phyloP scores from a whole-genome alignment of 2,329 filamentous ascomycete genomes.

The Hypoxylon sp. region DNA sequence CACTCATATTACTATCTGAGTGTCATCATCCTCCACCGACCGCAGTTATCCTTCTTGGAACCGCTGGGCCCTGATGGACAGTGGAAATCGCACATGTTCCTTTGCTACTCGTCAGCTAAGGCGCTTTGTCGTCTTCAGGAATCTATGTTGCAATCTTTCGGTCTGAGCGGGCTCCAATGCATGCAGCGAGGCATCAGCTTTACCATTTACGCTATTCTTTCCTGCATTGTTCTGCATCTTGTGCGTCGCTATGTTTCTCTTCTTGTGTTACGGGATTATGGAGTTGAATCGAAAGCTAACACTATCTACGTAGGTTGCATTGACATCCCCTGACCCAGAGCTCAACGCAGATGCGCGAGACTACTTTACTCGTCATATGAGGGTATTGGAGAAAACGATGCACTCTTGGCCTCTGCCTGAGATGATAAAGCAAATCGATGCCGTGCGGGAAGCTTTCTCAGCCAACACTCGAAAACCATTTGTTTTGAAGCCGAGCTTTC shows the following conservation, averaged over 20 bases:
- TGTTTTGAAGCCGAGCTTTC: conserved; percentile 86
- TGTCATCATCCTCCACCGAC: conserved; percentile 86
- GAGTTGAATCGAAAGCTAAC: conserved; percentile 26
- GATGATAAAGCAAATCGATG: conserved; percentile 88
- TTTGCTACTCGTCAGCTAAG: conserved; percentile 87
- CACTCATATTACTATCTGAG: conserved; percentile 89
- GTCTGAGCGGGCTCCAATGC: conserved; percentile 81
- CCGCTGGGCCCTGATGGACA: conserved; percentile 73
- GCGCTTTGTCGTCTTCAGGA: conserved; percentile 87
- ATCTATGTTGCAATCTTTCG: conserved; percentile 77
- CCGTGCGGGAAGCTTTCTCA: conserved; percentile 89
- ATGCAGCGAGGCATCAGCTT: conserved; percentile 97
- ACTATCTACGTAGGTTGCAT: conserved; percentile 71
- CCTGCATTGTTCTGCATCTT: conserved; percentile 91
- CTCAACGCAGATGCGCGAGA: conserved; percentile 85
- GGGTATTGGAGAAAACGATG: conserved; percentile 86
- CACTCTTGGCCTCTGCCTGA: conserved; percentile 87
- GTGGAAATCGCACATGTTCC: conserved; percentile 88
- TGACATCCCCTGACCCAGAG: conserved; percentile 91
- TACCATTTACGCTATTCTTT: conserved; percentile 89
- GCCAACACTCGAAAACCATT: conserved; percentile 86
- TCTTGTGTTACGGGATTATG: neutral
- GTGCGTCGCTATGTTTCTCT: conserved; percentile 62
- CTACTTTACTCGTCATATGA: conserved; percentile 94
- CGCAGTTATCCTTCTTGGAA: conserved; percentile 82